Evolutionary conservation across 768 basidiomycete species (phyloP).

Genomic region (Tulasnella sp.): DNA sequence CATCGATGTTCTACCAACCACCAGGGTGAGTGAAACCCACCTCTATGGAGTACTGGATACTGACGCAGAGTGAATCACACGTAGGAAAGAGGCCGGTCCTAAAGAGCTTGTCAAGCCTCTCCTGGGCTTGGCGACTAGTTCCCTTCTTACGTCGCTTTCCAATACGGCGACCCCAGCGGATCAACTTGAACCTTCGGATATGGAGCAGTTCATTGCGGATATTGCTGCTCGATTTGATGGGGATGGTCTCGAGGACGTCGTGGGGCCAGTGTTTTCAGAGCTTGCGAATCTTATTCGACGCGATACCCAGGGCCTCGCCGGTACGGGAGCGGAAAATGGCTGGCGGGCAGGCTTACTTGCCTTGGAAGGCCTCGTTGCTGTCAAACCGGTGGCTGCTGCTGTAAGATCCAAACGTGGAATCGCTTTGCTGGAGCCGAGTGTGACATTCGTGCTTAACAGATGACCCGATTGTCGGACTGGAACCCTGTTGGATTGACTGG

Average conservation of each 20-base stretch:
- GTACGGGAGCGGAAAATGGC: constrained; percentile 20
- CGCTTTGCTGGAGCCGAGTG: not conserved
- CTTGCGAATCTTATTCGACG: constrained; percentile 25
- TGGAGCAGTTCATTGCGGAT: constrained; percentile 82
- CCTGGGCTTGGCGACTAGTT: constrained; percentile 68
- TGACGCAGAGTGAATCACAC: not conserved
- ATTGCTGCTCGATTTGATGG: constrained; percentile 80
- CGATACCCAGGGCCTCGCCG: constrained; percentile 28
- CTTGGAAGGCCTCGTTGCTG: constrained; percentile 73
- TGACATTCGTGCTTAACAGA: constrained; percentile 40
- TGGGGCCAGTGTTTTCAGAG: constrained; percentile 67
- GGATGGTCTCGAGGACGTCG: constrained; percentile 72
- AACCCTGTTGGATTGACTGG: constrained; percentile 64
- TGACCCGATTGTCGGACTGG: constrained; percentile 75
- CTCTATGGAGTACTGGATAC: not conserved
- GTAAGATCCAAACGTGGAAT: constrained; percentile 38
- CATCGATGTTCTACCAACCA: constrained; percentile 94
- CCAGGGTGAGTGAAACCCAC: constrained; percentile 55
- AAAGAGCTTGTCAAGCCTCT: constrained; percentile 83
- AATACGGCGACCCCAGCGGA: constrained; percentile 52
- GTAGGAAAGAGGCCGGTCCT: constrained; percentile 71
- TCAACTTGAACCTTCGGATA: constrained; percentile 65
- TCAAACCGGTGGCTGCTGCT: constrained; percentile 83
- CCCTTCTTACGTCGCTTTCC: constrained; percentile 55
- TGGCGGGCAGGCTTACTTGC: constrained; percentile 90